phyloP scores from a whole-genome alignment of 2,329 filamentous ascomycete species.

The Fusarium sp. region DNA sequence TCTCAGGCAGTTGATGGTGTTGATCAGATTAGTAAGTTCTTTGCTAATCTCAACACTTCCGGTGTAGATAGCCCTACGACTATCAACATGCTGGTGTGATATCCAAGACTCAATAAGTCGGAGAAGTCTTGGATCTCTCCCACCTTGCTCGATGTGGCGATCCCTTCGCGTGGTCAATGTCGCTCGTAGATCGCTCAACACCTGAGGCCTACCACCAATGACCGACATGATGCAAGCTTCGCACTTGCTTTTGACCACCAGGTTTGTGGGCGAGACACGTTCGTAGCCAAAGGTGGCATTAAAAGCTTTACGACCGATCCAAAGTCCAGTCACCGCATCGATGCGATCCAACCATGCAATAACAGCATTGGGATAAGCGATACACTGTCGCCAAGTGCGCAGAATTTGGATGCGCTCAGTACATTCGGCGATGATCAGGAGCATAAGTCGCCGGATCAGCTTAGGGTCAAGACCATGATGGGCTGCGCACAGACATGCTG shows the following conservation, averaged over 20 bases:
- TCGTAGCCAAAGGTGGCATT: slow-evolving; percentile 48
- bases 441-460: slow-evolving; percentile 56
- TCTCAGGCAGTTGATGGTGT: neutral
- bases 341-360: slow-evolving; percentile 41
- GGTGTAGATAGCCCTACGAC: neutral
- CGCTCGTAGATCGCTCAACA: slow-evolving; percentile 58
- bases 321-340: slow-evolving; percentile 46
- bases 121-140: slow-evolving; percentile 48
- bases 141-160: slow-evolving; percentile 23
- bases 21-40: slow-evolving; percentile 6
- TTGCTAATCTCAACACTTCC: slow-evolving; percentile 22
- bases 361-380: slow-evolving; percentile 8
- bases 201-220: slow-evolving; percentile 54
- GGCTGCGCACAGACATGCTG: slow-evolving; percentile 51
- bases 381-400: slow-evolving; percentile 35
- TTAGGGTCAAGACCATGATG: slow-evolving; percentile 55
- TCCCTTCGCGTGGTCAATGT: slow-evolving; percentile 52
- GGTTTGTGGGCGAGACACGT: slow-evolving; percentile 30
- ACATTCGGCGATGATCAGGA: slow-evolving; percentile 54
- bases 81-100: slow-evolving; percentile 38
- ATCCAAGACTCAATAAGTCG: slow-evolving; percentile 58
- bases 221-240: slow-evolving; percentile 63
- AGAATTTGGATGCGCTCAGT: slow-evolving; percentile 46
- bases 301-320: slow-evolving; percentile 52
- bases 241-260: slow-evolving; percentile 50